A percentile compares a stretch with the other conserved stretches of the same genome.
Evolutionary conservation across 2,329 filamentous ascomycete genomes (phyloP).

Genomic region (Trichoderma polysporum): DNA sequence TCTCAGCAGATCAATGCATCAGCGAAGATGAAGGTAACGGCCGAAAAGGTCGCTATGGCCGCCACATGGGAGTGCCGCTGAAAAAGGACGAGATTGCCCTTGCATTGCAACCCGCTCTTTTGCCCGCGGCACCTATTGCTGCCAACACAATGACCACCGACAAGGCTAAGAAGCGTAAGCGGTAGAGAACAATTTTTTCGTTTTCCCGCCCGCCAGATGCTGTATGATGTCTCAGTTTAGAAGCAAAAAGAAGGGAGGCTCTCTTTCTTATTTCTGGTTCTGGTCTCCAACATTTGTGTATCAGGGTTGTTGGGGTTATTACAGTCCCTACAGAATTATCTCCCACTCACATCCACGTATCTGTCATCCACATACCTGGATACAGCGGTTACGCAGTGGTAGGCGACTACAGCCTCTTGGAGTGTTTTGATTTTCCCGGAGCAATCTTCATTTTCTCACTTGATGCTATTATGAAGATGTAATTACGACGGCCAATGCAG

Average conservation of each 20-base stretch:
- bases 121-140: constrained; percentile 46
- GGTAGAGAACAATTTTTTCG: constrained; percentile 39
- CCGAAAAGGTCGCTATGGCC: constrained; percentile 86
- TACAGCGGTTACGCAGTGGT: not conserved
- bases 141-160: constrained; percentile 38
- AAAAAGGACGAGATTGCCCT: constrained; percentile 54
- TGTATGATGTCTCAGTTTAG: constrained; percentile 7
- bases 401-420: not conserved
- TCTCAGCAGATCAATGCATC: constrained; percentile 89
- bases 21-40: constrained; percentile 98
- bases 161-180: constrained; percentile 63
- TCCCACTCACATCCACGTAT: not conserved
- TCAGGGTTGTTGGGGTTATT: constrained; percentile 1
- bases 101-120: constrained; percentile 40
- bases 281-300: not conserved
- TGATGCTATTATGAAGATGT: constrained; percentile 34
- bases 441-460: constrained; percentile 16
- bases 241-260: not conserved
- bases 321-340: constrained; percentile 12
- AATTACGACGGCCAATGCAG: constrained; percentile 39
- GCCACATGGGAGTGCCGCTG: constrained; percentile 67
- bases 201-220: not conserved
- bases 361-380: not conserved
- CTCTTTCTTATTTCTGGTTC: not conserved
- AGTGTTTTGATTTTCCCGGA: constrained; percentile 17